Evolutionary conservation across 2,329 filamentous ascomycete genomes (phyloP), one percentile per base, ranked within the genome.

Genomic region (Diplodia mutila): DNA sequence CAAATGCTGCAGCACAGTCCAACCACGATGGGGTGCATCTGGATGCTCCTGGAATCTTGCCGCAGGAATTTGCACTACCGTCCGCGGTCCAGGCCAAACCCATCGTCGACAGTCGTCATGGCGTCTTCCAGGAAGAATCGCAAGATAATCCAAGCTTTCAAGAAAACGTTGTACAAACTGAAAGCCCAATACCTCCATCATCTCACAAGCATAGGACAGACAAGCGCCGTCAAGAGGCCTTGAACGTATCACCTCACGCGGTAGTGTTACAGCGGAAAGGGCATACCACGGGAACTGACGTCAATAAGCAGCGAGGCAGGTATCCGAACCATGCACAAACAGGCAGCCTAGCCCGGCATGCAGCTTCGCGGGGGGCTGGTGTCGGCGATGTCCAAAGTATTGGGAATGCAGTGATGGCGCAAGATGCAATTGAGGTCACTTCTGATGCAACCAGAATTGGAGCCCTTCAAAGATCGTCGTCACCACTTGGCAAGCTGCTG

Each of bases 401-500:
- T 9, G 29, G 59, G 46, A 51, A 63, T 63, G 46, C 34, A 21
- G 18, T 25, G 42, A 63, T 25, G 29, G 29, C 29, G 46, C 59
- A 63, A 51, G 59, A 51, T 63, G 59, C 57, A 61, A 61, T 61
- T 61, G 57, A 49, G 18, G 57, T 21, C 16, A 37, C 46, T 51
- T 51, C 59, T 63, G 59, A 63, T 48, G 46, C 59, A 29, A 51
- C 46, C 34, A 51, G 34, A 25, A 29, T 11, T 27, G 46, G 29
- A 51, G 46, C 27, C 46, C 59, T 27, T n/a, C 64, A 25, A 23
- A 61, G 57, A 64, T 63, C 59, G 5, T 75, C 74, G 6, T 75
- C 74, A 23, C 73, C 74, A 37, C 69, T 76, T 12, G 71, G 68
- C 25, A 71, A 61, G 55, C 68, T 75, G 16, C 66, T 77, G 64